Percentiles rank a stretch among this genome's conserved stretches.
Conservation (phyloP, 2,329 filamentous ascomycete species). For the Xylariaceae sp. region DNA sequence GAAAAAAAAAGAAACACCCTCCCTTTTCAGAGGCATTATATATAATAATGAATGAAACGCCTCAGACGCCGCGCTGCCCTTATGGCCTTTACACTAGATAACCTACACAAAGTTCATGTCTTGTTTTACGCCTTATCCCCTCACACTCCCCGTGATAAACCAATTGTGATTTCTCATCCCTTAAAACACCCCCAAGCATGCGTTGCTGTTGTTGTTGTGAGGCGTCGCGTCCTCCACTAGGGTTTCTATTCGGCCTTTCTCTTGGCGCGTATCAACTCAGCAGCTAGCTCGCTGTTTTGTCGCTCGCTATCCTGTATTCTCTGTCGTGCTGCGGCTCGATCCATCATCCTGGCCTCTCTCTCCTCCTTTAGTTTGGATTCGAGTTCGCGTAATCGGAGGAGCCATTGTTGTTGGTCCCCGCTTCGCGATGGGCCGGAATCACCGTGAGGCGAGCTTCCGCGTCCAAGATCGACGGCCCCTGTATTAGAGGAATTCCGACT, state of each 20-base stretch:
- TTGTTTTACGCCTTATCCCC: background rate
- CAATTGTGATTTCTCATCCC: slow-evolving; percentile 4
- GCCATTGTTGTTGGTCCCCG: slow-evolving; percentile 66
- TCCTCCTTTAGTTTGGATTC: slow-evolving; percentile 87
- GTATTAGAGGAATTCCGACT: slow-evolving; percentile 26
- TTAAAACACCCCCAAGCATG: background rate
- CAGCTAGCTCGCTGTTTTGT: slow-evolving; percentile 30
- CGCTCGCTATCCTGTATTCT: slow-evolving; percentile 40
- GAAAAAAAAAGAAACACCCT: background rate
- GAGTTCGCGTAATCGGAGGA: slow-evolving; percentile 77
- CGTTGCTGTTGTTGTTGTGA: background rate
- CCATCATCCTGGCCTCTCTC: slow-evolving; percentile 76
- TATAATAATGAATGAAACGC: background rate
- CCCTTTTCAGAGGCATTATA: background rate
- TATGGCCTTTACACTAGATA: background rate
- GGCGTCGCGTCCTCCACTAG: slow-evolving; percentile 5
- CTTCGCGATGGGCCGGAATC: slow-evolving; percentile 22
- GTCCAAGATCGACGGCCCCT: slow-evolving; percentile 22
- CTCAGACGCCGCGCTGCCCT: slow-evolving; percentile 11
- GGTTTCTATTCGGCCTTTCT: slow-evolving; percentile 26
- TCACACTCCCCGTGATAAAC: slow-evolving; percentile 6
- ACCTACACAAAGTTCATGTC: background rate
- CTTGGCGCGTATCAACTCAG: slow-evolving; percentile 28
- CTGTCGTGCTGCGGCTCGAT: slow-evolving; percentile 76
- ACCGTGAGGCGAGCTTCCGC: slow-evolving; percentile 22